phyloP scores from a whole-genome alignment of 208 protist species.

The Acanthamoeba divionensis region DNA sequence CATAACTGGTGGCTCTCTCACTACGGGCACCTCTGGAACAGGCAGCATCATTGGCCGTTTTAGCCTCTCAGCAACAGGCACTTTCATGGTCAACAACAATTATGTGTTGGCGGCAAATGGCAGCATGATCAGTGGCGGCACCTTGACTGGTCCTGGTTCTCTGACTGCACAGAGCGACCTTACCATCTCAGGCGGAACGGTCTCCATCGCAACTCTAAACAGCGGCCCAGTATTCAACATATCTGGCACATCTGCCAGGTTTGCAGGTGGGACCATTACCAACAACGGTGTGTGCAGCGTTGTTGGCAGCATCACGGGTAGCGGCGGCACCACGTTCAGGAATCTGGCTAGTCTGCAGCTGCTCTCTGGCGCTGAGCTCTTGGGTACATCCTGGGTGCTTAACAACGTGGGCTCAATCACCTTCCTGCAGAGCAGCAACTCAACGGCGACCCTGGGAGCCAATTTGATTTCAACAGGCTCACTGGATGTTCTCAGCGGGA shows the following conservation, averaged over 20 bases:
- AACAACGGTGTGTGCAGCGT: not conserved
- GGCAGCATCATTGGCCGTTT: too few relatives aligned
- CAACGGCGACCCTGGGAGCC: too few relatives aligned
- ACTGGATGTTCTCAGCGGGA: too few relatives aligned
- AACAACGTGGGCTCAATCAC: not conserved
- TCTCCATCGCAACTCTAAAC: not conserved
- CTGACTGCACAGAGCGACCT: not conserved
- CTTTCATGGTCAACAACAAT: not conserved
- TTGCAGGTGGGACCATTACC: not conserved
- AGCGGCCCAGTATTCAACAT: not conserved
- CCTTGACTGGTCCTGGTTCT: not conserved
- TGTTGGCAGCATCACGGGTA: not conserved
- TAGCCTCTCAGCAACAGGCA: too few relatives aligned
- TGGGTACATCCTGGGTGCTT: not conserved
- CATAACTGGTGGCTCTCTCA: constrained; percentile 6
- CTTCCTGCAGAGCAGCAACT: too few relatives aligned
- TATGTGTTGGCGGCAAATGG: not conserved
- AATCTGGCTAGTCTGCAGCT: not conserved
- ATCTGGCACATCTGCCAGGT: not conserved
- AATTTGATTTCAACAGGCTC: too few relatives aligned
- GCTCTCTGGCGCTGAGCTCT: not conserved
- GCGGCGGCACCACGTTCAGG: not conserved
- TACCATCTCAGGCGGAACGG: not conserved
- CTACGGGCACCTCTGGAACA: too few relatives aligned
- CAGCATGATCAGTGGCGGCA: not conserved